Evolutionary conservation across 192 early-diverging fungal species (phyloP).

Genomic region (Oehlia diaphana): DNA sequence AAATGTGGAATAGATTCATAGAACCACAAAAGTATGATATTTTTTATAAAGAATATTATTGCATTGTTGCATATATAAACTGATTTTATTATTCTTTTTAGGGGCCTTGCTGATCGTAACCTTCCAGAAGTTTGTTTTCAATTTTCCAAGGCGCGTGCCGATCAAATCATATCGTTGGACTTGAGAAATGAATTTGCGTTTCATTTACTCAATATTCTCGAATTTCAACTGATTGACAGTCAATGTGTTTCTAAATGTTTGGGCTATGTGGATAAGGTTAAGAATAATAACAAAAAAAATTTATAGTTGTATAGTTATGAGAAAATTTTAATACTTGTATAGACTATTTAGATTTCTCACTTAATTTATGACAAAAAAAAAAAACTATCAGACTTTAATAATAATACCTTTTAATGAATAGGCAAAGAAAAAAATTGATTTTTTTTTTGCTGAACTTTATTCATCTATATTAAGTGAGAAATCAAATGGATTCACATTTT

Average conservation of each 20-base stretch:
- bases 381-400: too few relatives aligned
- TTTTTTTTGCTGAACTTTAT: too few relatives aligned
- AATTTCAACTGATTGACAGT: constrained; percentile 19
- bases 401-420: too few relatives aligned
- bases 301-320: too few relatives aligned
- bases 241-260: constrained; percentile 20
- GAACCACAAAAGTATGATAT: constrained; percentile 12
- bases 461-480: too few relatives aligned
- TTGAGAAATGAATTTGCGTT: constrained; percentile 28
- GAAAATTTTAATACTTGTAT: too few relatives aligned
- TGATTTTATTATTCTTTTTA: neutral
- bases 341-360: too few relatives aligned
- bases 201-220: constrained; percentile 16
- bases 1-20: constrained; percentile 27
- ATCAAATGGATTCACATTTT: too few relatives aligned
- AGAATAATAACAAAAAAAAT: neutral
- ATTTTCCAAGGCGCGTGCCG: constrained; percentile 24
- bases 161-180: neutral
- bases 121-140: constrained; percentile 21
- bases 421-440: too few relatives aligned
- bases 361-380: too few relatives aligned
- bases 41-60: neutral
- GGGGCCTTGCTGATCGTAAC: constrained; percentile 26
- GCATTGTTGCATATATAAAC: neutral
- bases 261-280: constrained; percentile 24